A percentile compares a stretch with the other conserved stretches of the same genome.
Conservation (phyloP, 257 asterid genomes). For the Solanum piurae region DNA sequence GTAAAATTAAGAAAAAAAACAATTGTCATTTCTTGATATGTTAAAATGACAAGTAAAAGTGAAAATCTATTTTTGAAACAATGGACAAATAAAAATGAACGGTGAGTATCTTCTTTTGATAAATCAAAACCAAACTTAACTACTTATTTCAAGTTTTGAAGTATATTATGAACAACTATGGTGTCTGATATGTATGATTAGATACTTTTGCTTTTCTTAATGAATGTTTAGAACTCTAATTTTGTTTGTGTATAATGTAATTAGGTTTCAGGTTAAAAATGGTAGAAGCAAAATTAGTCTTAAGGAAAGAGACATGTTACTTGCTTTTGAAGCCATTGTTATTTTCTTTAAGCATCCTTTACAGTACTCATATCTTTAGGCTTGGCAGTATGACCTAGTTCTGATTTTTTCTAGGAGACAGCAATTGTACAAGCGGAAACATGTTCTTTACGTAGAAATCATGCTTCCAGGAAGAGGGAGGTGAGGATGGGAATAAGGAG, state of each 20-base stretch:
- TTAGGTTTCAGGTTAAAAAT: neutral
- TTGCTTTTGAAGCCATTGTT: neutral
- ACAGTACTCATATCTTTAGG: neutral
- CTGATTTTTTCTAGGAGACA: conserved; percentile 31
- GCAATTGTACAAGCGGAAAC: conserved; percentile 45
- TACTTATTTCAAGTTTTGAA: neutral
- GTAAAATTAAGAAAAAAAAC: neutral
- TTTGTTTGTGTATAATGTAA: neutral
- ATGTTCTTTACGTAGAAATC: conserved; percentile 45
- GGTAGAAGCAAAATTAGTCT: neutral
- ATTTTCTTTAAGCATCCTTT: neutral
- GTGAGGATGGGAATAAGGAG: conserved; percentile 73
- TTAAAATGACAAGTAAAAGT: neutral
- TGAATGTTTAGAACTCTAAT: neutral
- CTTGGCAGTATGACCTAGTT: neutral
- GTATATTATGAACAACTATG: neutral
- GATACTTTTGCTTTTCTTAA: neutral
- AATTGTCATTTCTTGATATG: neutral
- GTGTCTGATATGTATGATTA: neutral
- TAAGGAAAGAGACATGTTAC: neutral
- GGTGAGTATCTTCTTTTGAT: neutral
- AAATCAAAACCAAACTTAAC: neutral
- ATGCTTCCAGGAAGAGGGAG: conserved; percentile 68
- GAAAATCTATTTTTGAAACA: neutral
- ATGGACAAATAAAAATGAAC: neutral